Conservation (phyloP, 768 basidiomycete genomes). For the Boletus patriciae region DNA sequence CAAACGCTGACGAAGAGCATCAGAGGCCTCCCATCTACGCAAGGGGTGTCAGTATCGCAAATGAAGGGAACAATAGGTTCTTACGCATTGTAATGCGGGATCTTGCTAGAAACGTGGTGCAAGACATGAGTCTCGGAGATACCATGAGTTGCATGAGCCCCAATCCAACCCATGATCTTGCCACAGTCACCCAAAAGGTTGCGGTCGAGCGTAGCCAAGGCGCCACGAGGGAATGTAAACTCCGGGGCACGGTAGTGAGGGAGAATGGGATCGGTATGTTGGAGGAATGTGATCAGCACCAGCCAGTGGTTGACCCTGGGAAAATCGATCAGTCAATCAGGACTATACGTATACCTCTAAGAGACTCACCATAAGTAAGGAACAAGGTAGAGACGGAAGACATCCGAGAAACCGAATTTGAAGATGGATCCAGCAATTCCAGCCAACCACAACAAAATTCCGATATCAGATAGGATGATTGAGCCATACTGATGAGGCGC, state of each 20-base stretch:
- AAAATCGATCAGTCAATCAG: not conserved
- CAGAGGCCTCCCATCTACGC: slow-evolving; percentile 83
- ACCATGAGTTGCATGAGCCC: slow-evolving; percentile 81
- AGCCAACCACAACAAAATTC: slow-evolving; percentile 71
- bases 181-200: slow-evolving; percentile 78
- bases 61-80: slow-evolving; percentile 17
- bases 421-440: slow-evolving; percentile 56
- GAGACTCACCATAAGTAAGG: slow-evolving; percentile 77
- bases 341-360: not conserved
- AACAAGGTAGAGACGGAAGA: slow-evolving; percentile 77
- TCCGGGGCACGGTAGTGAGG: slow-evolving; percentile 89
- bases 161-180: slow-evolving; percentile 79
- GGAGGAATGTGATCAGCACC: slow-evolving; percentile 94
- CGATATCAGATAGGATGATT: slow-evolving; percentile 80
- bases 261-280: slow-evolving; percentile 94
- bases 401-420: slow-evolving; percentile 63
- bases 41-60: not conserved
- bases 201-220: slow-evolving; percentile 88
- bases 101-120: slow-evolving; percentile 93
- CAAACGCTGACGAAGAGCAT: slow-evolving; percentile 75
- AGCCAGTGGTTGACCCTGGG: slow-evolving; percentile 89
- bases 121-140: slow-evolving; percentile 93
- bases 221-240: slow-evolving; percentile 94
- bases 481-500: slow-evolving; percentile 74
- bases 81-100: slow-evolving; percentile 90